Conservation (phyloP, 495 filamentous ascomycete species). For the Neurospora sp. region DNA sequence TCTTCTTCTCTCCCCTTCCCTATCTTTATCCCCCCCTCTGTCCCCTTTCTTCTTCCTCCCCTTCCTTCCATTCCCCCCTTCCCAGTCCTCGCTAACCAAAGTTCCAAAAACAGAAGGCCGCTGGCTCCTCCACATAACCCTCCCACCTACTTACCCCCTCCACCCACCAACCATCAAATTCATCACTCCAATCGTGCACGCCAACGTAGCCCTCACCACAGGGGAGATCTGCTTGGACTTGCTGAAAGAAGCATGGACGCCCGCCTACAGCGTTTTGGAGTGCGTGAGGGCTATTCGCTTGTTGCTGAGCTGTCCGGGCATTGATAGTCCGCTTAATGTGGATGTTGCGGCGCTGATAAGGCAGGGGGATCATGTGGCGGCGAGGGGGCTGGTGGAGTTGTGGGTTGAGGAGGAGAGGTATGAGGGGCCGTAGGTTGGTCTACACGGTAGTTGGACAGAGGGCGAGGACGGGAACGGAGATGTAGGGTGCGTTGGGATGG, state of each 20-base stretch:
- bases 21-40: no score
- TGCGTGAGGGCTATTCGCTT: slow-evolving; percentile 69
- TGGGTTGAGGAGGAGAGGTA: slow-evolving; percentile 51
- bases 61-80: neutral
- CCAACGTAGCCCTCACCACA: slow-evolving; percentile 69
- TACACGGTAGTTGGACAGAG: neutral
- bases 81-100: neutral
- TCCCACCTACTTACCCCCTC: slow-evolving; percentile 72
- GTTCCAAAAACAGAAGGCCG: slow-evolving; percentile 48
- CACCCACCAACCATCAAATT: slow-evolving; percentile 68
- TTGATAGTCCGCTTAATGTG: slow-evolving; percentile 80
- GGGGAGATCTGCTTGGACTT: slow-evolving; percentile 93
- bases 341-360: slow-evolving; percentile 74
- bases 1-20: no score
- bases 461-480: neutral
- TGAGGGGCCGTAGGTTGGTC: slow-evolving; percentile 17
- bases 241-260: slow-evolving; percentile 71
- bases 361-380: slow-evolving; percentile 63
- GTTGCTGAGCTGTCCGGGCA: slow-evolving; percentile 63
- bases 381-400: slow-evolving; percentile 71
- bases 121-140: slow-evolving; percentile 69
- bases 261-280: slow-evolving; percentile 67
- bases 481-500: neutral
- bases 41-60: neutral
- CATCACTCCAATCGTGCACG: slow-evolving; percentile 70